These are phyloP conservation scores for Metschnikowia cubensis DNA, from an alignment of 805 yeast genomes.

Conservation along the genomic window DNA sequence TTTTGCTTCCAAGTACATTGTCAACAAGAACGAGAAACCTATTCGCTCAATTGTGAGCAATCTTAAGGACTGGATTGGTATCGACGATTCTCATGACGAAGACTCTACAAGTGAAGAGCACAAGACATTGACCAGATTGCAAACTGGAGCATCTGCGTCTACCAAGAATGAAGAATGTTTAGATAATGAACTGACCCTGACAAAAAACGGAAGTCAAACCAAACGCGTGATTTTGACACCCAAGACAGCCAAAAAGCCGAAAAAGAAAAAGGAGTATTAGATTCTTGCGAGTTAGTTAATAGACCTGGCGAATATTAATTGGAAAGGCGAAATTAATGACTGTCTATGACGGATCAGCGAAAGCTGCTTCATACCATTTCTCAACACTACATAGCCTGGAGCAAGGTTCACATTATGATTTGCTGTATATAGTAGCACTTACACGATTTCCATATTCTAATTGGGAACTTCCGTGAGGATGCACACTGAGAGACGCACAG, in stretches of 20 bases:
- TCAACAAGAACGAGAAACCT: conserved; percentile 43
- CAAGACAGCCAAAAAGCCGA: conserved; percentile 3
- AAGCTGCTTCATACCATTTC: no score
- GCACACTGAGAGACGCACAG: no score
- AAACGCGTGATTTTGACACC: conserved; percentile 4
- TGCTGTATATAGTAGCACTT: no score
- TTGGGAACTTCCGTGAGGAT: no score
- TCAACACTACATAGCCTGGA: no score
- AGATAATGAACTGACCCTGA: background rate
- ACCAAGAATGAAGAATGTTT: background rate
- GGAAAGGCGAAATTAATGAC: background rate
- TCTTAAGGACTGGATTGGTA: conserved; percentile 39
- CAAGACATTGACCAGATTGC: conserved; percentile 6
- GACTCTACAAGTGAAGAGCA: conserved; percentile 23
- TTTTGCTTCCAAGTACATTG: conserved; percentile 61
- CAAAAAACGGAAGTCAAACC: background rate
- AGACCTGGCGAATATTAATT: conserved; percentile 7
- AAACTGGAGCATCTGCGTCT: background rate
- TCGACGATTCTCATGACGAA: conserved; percentile 31
- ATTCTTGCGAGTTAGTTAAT: background rate
- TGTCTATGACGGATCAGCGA: background rate
- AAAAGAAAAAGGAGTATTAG: background rate
- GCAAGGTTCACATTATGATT: no score
- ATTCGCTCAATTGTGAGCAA: conserved; percentile 34
- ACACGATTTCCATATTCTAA: no score